Conservation (phyloP, 371 early-diverging fungal genomes). For the Mucor saturninus region DNA sequence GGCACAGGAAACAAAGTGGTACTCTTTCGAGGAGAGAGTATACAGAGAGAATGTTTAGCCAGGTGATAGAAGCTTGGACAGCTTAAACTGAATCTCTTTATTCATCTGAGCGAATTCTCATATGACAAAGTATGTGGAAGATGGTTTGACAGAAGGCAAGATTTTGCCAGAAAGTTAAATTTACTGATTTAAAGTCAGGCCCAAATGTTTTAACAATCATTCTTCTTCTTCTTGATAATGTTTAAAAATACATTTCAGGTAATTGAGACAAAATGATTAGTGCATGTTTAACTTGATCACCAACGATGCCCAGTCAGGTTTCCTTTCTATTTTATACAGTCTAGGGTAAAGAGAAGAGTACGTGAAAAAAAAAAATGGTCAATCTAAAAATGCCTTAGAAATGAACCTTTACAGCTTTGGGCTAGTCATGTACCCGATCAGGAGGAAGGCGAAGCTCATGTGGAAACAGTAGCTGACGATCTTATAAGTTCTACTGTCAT, state of each 20-base stretch:
- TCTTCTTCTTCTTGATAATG: slow-evolving; percentile 43
- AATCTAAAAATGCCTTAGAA: slow-evolving; percentile 47
- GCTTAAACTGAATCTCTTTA: no score
- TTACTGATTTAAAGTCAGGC: no score
- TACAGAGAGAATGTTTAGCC: no score
- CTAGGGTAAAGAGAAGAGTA: slow-evolving; percentile 67
- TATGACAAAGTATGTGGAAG: no score
- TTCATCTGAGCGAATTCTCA: no score
- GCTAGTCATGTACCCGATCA: slow-evolving; percentile 59
- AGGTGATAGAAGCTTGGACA: no score
- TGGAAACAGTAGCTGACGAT: slow-evolving; percentile 81
- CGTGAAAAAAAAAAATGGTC: no score
- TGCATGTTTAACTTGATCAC: background rate
- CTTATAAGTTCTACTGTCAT: slow-evolving; percentile 83
- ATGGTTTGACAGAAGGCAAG: no score
- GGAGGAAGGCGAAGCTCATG: slow-evolving; percentile 52
- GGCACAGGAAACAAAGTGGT: no score
- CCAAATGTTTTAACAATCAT: background rate
- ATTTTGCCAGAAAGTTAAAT: no score
- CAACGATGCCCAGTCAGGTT: slow-evolving; percentile 72
- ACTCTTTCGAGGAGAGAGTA: no score
- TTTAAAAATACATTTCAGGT: slow-evolving; percentile 80
- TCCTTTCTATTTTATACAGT: slow-evolving; percentile 88
- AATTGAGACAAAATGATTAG: slow-evolving; percentile 4
- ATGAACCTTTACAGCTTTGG: slow-evolving; percentile 89